These are phyloP conservation scores for Sporothrix inflata DNA, from an alignment of 2,329 filamentous ascomycete genomes.

Conservation along the genomic window DNA sequence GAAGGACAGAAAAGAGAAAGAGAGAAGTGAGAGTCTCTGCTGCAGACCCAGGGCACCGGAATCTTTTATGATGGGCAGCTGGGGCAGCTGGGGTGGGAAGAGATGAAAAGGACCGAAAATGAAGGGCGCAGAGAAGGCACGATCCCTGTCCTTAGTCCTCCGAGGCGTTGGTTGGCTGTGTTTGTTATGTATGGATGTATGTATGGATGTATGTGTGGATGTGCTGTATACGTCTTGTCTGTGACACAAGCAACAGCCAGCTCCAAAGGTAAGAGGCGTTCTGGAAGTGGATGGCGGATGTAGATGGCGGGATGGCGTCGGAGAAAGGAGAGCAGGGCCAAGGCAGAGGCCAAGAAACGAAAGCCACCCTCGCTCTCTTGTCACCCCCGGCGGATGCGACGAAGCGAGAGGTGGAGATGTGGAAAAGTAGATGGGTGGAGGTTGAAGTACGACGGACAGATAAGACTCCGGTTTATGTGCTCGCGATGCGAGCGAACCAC, in stretches of 20 bases:
- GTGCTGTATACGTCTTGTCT: neutral
- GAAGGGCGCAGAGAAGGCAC: neutral
- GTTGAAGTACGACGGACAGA: too few species aligned
- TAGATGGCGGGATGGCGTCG: constrained; percentile 10
- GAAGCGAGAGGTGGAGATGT: neutral
- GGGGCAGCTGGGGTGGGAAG: neutral
- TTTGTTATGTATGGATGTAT: too few species aligned
- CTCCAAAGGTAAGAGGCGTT: neutral
- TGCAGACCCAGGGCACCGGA: neutral
- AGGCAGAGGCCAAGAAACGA: neutral
- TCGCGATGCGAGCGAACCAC: constrained; percentile 1
- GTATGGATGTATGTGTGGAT: too few species aligned
- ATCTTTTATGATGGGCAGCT: constrained; percentile 17
- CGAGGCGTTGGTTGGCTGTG: constrained; percentile 14
- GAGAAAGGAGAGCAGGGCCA: neutral
- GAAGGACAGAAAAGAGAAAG: constrained; percentile 24
- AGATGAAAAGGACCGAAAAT: neutral
- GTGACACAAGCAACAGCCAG: constrained; percentile 15
- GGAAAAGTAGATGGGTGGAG: neutral
- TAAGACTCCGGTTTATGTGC: neutral
- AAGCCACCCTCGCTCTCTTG: constrained; percentile 1
- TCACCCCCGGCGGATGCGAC: constrained; percentile 10
- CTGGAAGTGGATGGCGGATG: neutral
- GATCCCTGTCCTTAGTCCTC: neutral
- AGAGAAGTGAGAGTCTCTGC: neutral